A percentile compares a stretch with the other conserved stretches of the same genome.
These are phyloP conservation scores for Phytophthora brassicae DNA, from an alignment of 352 stramenopile genomes.

Conservation along the genomic window DNA sequence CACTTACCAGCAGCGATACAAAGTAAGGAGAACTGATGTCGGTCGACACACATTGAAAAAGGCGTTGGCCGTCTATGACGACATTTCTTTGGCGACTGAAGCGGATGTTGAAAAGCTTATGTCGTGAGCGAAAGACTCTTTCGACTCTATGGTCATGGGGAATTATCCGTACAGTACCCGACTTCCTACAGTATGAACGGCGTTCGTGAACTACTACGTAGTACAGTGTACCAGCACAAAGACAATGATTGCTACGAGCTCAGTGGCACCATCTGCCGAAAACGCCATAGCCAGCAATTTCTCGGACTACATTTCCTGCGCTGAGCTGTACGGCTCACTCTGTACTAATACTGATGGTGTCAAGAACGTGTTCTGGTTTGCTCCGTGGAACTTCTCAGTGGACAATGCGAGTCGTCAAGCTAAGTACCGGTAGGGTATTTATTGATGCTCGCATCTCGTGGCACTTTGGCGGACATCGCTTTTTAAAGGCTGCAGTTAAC, in stretches of 20 bases:
- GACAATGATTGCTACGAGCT: conserved; percentile 33
- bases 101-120: conserved; percentile 38
- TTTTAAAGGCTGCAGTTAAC: conserved; percentile 59
- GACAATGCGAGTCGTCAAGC: conserved; percentile 44
- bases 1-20: conserved; percentile 83
- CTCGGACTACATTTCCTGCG: conserved; percentile 44
- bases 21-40: conserved; percentile 26
- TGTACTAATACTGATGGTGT: conserved; percentile 47
- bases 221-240: conserved; percentile 29
- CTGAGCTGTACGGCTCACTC: conserved; percentile 50
- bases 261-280: background rate
- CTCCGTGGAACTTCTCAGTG: conserved; percentile 33
- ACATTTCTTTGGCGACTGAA: conserved; percentile 16
- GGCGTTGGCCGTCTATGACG: conserved; percentile 34
- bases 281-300: conserved; percentile 16
- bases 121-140: conserved; percentile 45
- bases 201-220: conserved; percentile 50
- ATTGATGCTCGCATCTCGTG: conserved; percentile 40
- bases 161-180: conserved; percentile 34
- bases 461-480: conserved; percentile 47
- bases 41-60: conserved; percentile 31
- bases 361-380: conserved; percentile 70
- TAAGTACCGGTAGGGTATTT: conserved; percentile 45
- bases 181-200: conserved; percentile 79
- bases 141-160: conserved; percentile 85